Conservation (phyloP, 2,329 filamentous ascomycete genomes). For the Fusarium subtropicale region DNA sequence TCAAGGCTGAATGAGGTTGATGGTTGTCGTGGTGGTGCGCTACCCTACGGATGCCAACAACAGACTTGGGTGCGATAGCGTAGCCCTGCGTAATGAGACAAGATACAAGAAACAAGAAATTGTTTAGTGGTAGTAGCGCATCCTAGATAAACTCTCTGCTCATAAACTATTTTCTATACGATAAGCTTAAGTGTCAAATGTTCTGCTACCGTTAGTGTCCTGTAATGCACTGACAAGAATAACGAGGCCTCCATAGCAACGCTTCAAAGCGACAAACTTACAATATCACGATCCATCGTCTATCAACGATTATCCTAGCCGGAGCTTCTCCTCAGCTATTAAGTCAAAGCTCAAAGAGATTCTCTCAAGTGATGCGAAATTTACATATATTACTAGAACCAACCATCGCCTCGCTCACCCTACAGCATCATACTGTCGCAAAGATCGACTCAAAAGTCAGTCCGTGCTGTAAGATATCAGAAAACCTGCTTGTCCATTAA, state of each 20-base stretch:
- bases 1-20: not conserved
- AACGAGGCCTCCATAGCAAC: not conserved
- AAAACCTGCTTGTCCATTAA: constrained; percentile 27
- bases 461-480: not conserved
- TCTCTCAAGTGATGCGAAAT: constrained; percentile 24
- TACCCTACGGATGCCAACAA: not conserved
- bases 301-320: not conserved
- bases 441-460: not conserved
- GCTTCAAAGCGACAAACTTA: not conserved
- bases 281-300: not conserved
- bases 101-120: not conserved
- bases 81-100: not conserved
- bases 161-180: not conserved
- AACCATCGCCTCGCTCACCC: constrained; percentile 1
- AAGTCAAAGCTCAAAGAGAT: constrained; percentile 6
- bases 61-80: not conserved
- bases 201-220: not conserved
- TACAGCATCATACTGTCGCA: constrained; percentile 7
- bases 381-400: constrained; percentile 5
- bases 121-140: not conserved
- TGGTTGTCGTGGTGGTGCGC: not conserved
- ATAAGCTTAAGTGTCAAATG: not conserved
- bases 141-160: not conserved
- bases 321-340: constrained; percentile 1
- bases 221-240: not conserved